Evolutionary conservation across 176 grass and related monocot genomes (phyloP).

Genomic region (Oryza nivara): DNA sequence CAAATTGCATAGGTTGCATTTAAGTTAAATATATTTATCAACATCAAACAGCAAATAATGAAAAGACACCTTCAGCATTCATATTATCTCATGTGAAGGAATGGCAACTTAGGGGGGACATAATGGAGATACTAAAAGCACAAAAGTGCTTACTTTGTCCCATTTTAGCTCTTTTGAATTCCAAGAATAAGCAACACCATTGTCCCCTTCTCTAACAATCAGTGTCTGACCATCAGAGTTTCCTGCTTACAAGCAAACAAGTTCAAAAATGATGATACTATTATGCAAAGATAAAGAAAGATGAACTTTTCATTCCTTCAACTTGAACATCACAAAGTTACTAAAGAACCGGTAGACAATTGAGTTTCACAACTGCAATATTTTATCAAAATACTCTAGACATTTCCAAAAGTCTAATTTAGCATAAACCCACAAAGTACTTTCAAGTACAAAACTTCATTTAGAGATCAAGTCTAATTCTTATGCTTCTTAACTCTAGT

Average conservation of each 20-base stretch:
- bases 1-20: constrained; percentile 10
- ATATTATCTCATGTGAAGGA: constrained; percentile 9
- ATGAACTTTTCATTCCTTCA: neutral
- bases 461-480: constrained; percentile 3
- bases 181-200: constrained; percentile 97
- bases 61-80: neutral
- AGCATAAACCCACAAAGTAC: neutral
- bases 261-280: constrained; percentile 8
- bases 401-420: constrained; percentile 17
- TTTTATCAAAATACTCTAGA: constrained; percentile 31
- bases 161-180: constrained; percentile 79
- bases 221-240: constrained; percentile 79
- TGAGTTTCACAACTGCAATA: constrained; percentile 3
- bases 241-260: constrained; percentile 53
- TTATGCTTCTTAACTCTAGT: neutral
- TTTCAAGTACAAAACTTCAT: neutral
- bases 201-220: constrained; percentile 91
- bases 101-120: constrained; percentile 3
- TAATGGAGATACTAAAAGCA: constrained; percentile 11
- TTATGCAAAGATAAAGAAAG: neutral
- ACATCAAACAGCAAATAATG: constrained; percentile 20
- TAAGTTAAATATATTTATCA: constrained; percentile 24
- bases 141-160: constrained; percentile 72
- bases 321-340: neutral
- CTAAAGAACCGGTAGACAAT: neutral